Base-by-base conservation (phyloP, 1,284 basidiomycete genomes). In the Veloboletus limbatus region DNA sequence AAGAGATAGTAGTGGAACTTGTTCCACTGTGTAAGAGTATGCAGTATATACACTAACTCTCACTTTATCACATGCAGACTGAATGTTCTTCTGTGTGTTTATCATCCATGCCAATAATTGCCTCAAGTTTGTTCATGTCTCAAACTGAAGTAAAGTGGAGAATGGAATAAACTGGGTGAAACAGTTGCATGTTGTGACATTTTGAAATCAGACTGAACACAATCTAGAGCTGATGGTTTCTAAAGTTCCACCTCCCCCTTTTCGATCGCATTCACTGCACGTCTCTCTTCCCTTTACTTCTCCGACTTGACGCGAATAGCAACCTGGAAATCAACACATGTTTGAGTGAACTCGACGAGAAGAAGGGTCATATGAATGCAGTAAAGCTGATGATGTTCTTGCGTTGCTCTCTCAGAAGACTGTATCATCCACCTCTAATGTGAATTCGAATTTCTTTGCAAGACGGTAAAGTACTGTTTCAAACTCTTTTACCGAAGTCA, bases 371-470 rank as follows among this genome's bases (percentile, higher is more conserved):
- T 17, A 76, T 85, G 59, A 58, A 95, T 45, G 87, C 81, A 39
- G 82, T 78, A 21, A 91, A 89, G 65, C 96, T 92, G 54, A 97
- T 80, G 45, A 97, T 89, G 59, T 97, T 96, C 75, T 94, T 93
- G 63, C 90, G 81, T 67, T 93, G 88, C 71, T 93, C 93, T 55
- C 88, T 77, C 48, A 96, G 66, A 65, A 82, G 87, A 43, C 79
- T 79, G 47, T 22, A 18, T n/a, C n/a, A n/a, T n/a, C n/a, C n/a
- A n/a, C n/a, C n/a, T 13, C 24, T 4, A 16, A 3, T 16, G 4
- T 49, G 4, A 45, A 25, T 8, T 9, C 26, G 4, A 27, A 10
- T 26, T 21, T 14, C 9, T 18, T 24, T 8, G 18, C 16, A 13
- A 30, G 38, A 14, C 41, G 17, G 37, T 32, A 6, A 0, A 2